Evolutionary conservation across 169 alveolate species (phyloP).

Genomic region (Plasmodium chabaudi): DNA sequence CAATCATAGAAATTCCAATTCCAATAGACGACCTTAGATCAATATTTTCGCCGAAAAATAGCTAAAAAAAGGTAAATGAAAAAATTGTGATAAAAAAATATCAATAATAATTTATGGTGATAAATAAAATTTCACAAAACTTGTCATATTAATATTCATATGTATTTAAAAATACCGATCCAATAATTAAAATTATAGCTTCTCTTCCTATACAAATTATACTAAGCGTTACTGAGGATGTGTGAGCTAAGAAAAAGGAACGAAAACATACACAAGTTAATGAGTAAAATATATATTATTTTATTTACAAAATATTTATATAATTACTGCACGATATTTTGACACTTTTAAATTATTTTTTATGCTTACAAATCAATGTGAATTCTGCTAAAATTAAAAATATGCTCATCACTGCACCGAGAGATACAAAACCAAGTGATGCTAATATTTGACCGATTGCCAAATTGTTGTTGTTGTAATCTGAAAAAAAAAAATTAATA

Average conservation of each 20-base stretch:
- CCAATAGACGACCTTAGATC: constrained; percentile 66
- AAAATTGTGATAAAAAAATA: constrained; percentile 1
- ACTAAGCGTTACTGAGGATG: constrained; percentile 70
- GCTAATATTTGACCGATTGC: constrained; percentile 29
- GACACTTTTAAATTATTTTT: background rate
- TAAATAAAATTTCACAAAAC: background rate
- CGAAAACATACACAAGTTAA: background rate
- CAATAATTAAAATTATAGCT: constrained; percentile 59
- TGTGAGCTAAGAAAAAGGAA: constrained; percentile 16
- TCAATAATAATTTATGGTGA: background rate
- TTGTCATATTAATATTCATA: background rate
- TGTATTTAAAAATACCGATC: constrained; percentile 23
- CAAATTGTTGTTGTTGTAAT: constrained; percentile 35
- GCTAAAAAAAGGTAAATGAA: constrained; percentile 1
- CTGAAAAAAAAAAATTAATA: constrained; percentile 21
- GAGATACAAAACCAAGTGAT: constrained; percentile 18
- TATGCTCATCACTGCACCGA: constrained; percentile 49
- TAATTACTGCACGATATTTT: background rate
- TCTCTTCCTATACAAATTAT: constrained; percentile 66
- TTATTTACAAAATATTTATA: background rate
- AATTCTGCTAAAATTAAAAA: constrained; percentile 63
- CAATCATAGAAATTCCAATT: constrained; percentile 65
- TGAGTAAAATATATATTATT: background rate
- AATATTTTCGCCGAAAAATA: constrained; percentile 65
- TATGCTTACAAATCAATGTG: constrained; percentile 43